A percentile compares a stretch with the other conserved stretches of the same genome.
Evolutionary conservation across 2,329 filamentous ascomycete genomes (phyloP).

Genomic region (Aspergillus spinulosporus): DNA sequence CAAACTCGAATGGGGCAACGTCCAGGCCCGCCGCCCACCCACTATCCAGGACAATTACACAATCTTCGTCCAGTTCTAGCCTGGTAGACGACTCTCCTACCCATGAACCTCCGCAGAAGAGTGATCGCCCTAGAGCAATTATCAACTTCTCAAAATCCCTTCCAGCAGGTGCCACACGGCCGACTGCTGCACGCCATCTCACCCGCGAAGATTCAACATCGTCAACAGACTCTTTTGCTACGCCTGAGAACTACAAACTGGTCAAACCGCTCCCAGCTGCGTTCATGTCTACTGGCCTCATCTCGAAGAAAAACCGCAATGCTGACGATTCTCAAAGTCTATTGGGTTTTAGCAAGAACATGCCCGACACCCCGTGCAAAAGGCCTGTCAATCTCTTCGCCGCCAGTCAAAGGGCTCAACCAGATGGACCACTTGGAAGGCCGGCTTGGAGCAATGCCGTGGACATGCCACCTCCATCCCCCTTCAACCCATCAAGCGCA

Average conservation of each 20-base stretch:
- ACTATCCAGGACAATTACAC: slow-evolving; percentile 80
- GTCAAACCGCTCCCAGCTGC: slow-evolving; percentile 76
- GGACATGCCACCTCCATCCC: slow-evolving; percentile 77
- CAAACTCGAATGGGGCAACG: slow-evolving; percentile 33
- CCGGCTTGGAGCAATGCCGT: slow-evolving; percentile 66
- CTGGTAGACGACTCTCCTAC: slow-evolving; percentile 71
- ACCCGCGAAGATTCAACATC: slow-evolving; percentile 52
- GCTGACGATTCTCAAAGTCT: slow-evolving; percentile 64
- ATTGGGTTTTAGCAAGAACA: slow-evolving; percentile 60
- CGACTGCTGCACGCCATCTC: slow-evolving; percentile 43
- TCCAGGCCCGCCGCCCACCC: slow-evolving; percentile 65
- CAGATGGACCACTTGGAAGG: slow-evolving; percentile 62
- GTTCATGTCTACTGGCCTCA: slow-evolving; percentile 90
- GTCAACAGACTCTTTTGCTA: slow-evolving; percentile 62
- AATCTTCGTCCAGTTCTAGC: slow-evolving; percentile 81
- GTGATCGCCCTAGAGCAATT: slow-evolving; percentile 53
- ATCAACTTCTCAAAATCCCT: slow-evolving; percentile 73
- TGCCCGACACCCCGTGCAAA: slow-evolving; percentile 97
- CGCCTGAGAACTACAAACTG: slow-evolving; percentile 73
- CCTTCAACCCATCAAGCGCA: slow-evolving; percentile 66
- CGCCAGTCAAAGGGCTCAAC: slow-evolving; percentile 57
- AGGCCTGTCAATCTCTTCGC: slow-evolving; percentile 71
- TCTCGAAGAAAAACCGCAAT: slow-evolving; percentile 90
- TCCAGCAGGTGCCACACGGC: slow-evolving; percentile 64
- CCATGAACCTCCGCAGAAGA: slow-evolving; percentile 58